Base-by-base conservation (phyloP, 2,329 filamentous ascomycete genomes). In the Amesomyces nigricolor region DNA sequence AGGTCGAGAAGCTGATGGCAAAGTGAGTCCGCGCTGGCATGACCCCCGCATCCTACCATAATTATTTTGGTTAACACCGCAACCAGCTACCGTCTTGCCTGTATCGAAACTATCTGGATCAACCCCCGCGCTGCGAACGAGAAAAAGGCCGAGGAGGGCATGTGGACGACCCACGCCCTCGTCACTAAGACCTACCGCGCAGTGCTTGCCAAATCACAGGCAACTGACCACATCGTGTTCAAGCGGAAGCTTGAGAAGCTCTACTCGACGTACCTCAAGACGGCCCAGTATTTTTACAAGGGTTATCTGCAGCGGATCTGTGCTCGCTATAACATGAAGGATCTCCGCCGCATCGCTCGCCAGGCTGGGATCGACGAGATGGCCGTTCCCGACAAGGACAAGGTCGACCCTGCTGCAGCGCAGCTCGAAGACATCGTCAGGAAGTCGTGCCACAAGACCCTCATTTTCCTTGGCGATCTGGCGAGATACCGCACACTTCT, bases 391-490 rank as follows among this genome's bases (percentile, higher is more conserved):
- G 69, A 72, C 62, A 66, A 77, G 64, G 70, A 76, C 58, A 69
- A 71, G 52, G 68, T 75, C 58, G 69, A 75, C 61, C 68, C 74
- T 61, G 71, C 77, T 54, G 70, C 78, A 43, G 64, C 75, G 45
- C 67, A 78, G 11, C 70, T 89, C 49, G 78, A 78, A 57, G 69
- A 73, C n/a, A 73, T 78, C 60, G 80, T 95, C 54, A 75, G 89
- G 40, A 74, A 78, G 54, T 91, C 89, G 3, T 95, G 89, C 68
- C 88, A 96, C 72, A 82, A 85, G 54, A 90, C 88, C 4, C 77
- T 97, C 53, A 86, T 96, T 57, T 89, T 87, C 62, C 81, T 97
- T 9, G 94, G 94, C 35, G 94, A 99, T 69, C 78, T 99, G 47
- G 89, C 89, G 48, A 85, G 94, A 60, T 99, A 96, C 71, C 86